Evolutionary conservation across 495 filamentous ascomycete genomes (phyloP).

Genomic region (Talaromyces thailandensis): DNA sequence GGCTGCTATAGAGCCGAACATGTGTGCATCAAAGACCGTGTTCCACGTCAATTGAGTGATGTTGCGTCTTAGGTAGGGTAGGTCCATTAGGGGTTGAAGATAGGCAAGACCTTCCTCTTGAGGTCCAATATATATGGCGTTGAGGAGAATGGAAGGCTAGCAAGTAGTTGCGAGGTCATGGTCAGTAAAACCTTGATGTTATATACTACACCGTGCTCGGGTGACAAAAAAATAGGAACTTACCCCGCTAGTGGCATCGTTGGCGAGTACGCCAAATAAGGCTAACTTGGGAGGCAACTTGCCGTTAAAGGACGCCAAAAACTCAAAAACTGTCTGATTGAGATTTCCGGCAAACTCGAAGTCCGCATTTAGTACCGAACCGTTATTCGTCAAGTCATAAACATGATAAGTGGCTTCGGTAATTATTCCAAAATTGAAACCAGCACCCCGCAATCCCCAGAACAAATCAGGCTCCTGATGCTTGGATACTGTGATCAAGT

Average conservation of each 20-base stretch:
- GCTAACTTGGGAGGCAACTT: background rate
- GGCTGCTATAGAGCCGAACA: background rate
- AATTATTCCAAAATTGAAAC: conserved; percentile 21
- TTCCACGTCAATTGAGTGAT: background rate
- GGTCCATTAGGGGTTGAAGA: background rate
- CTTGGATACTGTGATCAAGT: conserved; percentile 7
- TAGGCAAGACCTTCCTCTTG: background rate
- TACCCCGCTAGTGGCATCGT: background rate
- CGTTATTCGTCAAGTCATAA: background rate
- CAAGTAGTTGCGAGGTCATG: background rate
- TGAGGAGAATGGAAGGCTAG: background rate
- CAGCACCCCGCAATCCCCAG: conserved; percentile 26
- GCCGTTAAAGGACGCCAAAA: background rate
- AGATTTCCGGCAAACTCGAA: background rate
- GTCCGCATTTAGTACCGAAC: background rate
- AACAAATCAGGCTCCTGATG: conserved; percentile 22
- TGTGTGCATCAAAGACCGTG: background rate
- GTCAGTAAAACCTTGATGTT: background rate
- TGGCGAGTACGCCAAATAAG: background rate
- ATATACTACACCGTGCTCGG: background rate
- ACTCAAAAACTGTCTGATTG: background rate
- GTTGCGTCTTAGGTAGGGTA: background rate
- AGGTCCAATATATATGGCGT: background rate
- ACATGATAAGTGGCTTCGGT: conserved; percentile 12
- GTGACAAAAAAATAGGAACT: background rate